A percentile compares a stretch with the other conserved stretches of the same genome.
Evolutionary conservation across 2,329 filamentous ascomycete species (phyloP).

Genomic region (Tolypocladium nubicola): DNA sequence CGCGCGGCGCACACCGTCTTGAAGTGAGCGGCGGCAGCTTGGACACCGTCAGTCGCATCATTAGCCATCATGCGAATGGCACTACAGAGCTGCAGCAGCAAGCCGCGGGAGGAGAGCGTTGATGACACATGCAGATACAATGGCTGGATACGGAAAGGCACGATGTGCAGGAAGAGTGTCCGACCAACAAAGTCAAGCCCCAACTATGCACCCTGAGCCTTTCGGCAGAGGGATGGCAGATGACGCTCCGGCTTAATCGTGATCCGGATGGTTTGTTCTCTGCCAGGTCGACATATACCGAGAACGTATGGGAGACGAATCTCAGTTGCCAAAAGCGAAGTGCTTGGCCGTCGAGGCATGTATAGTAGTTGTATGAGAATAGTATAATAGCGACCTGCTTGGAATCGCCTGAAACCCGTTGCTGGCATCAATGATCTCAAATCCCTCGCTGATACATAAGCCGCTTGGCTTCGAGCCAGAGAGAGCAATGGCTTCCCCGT

Average conservation of each 20-base stretch:
- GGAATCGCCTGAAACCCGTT: background rate
- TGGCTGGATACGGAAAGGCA: background rate
- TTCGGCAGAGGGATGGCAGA: constrained; percentile 70
- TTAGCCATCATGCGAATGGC: background rate
- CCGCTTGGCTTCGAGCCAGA: background rate
- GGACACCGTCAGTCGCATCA: background rate
- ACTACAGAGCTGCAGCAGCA: background rate
- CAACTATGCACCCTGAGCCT: constrained; percentile 77
- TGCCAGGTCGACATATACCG: constrained; percentile 74
- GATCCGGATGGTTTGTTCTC: constrained; percentile 59
- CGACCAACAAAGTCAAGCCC: constrained; percentile 92
- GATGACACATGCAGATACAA: background rate
- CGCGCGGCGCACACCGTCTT: constrained; percentile 87
- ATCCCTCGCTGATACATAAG: background rate
- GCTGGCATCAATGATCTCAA: too few relatives aligned
- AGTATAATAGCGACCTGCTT: background rate
- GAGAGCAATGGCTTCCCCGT: background rate
- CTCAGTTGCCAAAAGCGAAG: constrained; percentile 51
- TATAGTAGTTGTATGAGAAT: constrained; percentile 5
- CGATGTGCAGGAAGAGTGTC: constrained; percentile 37
- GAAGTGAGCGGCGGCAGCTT: constrained; percentile 46
- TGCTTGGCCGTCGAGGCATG: constrained; percentile 46
- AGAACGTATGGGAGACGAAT: constrained; percentile 55
- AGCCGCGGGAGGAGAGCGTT: background rate
- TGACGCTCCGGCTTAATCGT: constrained; percentile 99